Evolutionary conservation across 768 basidiomycete species (phyloP), one percentile per base, ranked within the genome.

Genomic region (Auricularia heimuer): DNA sequence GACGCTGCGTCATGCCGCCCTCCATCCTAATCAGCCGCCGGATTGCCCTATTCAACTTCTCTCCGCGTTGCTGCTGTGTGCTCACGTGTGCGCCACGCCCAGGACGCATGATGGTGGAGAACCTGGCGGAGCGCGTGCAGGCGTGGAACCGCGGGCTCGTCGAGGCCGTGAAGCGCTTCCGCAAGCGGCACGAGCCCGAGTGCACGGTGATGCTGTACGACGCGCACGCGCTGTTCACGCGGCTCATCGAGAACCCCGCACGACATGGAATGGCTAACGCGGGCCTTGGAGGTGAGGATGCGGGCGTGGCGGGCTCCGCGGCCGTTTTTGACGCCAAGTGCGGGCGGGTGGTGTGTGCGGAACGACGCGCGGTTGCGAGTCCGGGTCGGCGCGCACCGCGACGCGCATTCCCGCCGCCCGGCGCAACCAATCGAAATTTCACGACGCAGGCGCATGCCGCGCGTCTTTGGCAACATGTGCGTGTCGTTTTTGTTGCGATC

Each of bases 301-400:
- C 39, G 39, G 39, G 39, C 7, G 29, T 29, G 29, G 39, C 39
- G 39, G 39, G 39, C 12, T 14, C 3, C 65, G 80, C 80, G 0
- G 18, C 66, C 1, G 62, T 63, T 4, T 68, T 68, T n/a, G 78
- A 83, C 65, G 67, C 72, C 1, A 62, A 69, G 3, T 75, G 71
- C 62, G 62, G 82, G 83, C 6, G 68, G 67, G 2, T 75, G n/a
- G n/a, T 51, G 47, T 24, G 24, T 24, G 24, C 24, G 24, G 24
- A 24, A 24, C 24, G 24, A 24, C 24, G 24, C 24, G 24, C 24
- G 24, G 24, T 24, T 24, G 24, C 24, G 1, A 24, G 24, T 24
- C 24, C 24, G 24, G 24, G 24, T 24, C 24, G 24, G 24, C 24
- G 24, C 24, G 24, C 24, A 24, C 24, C 24, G 24, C 24, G 24